A percentile compares a stretch with the other conserved stretches of the same genome.
phyloP scores from a whole-genome alignment of 495 filamentous ascomycete genomes.

The Xeromyces bisporus region DNA sequence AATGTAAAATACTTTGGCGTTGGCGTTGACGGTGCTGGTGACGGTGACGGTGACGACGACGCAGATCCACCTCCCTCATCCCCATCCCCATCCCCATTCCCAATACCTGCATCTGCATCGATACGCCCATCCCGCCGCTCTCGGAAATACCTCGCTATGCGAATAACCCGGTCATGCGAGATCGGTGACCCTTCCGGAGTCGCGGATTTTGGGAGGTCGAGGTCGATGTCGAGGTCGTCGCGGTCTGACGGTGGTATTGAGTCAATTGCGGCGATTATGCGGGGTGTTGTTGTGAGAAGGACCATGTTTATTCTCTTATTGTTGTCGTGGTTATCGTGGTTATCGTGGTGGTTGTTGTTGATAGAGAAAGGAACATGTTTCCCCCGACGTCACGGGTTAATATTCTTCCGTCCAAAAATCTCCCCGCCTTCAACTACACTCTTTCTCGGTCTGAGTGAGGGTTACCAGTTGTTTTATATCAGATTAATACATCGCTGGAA shows the following conservation, averaged over 20 bases:
- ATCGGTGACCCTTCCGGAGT: slow-evolving; percentile 52
- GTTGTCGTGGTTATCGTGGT: too few species aligned
- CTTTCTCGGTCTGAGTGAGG: too few species aligned
- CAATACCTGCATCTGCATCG: too few species aligned
- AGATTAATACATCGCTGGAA: too few species aligned
- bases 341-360: too few species aligned
- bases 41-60: slow-evolving; percentile 1
- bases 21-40: slow-evolving; percentile 1
- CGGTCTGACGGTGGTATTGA: slow-evolving; percentile 18
- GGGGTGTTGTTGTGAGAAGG: slow-evolving; percentile 53
- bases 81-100: neutral
- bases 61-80: neutral
- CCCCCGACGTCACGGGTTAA: too few species aligned
- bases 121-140: slow-evolving; percentile 3
- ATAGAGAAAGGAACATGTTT: too few species aligned
- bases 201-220: slow-evolving; percentile 21
- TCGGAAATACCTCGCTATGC: slow-evolving; percentile 40
- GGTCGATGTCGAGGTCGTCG: slow-evolving; percentile 15
- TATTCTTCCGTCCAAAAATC: too few species aligned
- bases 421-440: too few species aligned
- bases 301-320: too few species aligned
- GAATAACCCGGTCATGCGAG: slow-evolving; percentile 61
- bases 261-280: slow-evolving; percentile 47
- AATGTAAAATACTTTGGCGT: slow-evolving; percentile 22
- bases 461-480: too few species aligned